Conservation (phyloP, 768 basidiomycete genomes). For the Lyophyllum decastes region DNA sequence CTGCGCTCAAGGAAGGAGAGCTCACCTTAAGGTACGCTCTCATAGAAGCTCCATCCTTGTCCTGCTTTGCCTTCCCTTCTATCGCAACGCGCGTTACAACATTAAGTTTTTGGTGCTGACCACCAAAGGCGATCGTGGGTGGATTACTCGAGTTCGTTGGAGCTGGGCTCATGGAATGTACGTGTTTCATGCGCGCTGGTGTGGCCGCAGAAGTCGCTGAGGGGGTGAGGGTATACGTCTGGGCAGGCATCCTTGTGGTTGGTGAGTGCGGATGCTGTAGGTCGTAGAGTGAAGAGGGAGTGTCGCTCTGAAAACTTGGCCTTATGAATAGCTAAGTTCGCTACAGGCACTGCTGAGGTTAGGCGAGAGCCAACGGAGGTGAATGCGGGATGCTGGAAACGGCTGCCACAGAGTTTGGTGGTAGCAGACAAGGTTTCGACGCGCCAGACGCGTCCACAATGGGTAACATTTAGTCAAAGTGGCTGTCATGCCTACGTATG, state of each 20-base stretch:
- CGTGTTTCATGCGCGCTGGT: constrained; percentile 14
- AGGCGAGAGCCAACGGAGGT: constrained; percentile 5
- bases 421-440: constrained; percentile 6
- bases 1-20: neutral
- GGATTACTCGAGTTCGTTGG: constrained; percentile 39
- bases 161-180: constrained; percentile 19
- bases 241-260: constrained; percentile 11
- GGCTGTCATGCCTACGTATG: constrained; percentile 5
- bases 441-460: constrained; percentile 29
- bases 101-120: constrained; percentile 53
- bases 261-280: neutral
- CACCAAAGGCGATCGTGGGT: constrained; percentile 46
- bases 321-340: neutral
- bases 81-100: constrained; percentile 74
- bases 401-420: neutral
- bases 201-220: constrained; percentile 4
- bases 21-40: constrained; percentile 78
- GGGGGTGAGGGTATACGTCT: constrained; percentile 14
- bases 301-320: neutral
- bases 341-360: neutral
- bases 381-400: constrained; percentile 9
- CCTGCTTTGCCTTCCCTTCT: constrained; percentile 71
- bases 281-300: neutral
- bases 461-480: constrained; percentile 18
- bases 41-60: constrained; percentile 64